phyloP scores from a whole-genome alignment of 176 grass and related monocot genomes.

The Carex littledalei region DNA sequence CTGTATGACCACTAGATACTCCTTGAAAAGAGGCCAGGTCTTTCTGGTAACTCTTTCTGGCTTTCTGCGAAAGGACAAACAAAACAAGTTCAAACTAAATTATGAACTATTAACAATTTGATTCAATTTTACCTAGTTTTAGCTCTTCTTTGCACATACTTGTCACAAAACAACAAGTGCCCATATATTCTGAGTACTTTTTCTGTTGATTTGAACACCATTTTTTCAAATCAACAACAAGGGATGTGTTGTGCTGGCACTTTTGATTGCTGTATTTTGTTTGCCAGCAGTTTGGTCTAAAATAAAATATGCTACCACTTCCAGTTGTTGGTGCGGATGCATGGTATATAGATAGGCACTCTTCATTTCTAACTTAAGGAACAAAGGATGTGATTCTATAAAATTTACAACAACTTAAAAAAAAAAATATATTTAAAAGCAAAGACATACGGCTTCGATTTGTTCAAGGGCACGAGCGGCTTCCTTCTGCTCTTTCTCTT shows the following conservation, averaged over 20 bases:
- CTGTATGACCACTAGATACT: conserved; percentile 17
- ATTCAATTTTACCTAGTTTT: neutral
- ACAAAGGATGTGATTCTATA: neutral
- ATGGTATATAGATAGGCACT: neutral
- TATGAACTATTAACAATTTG: neutral
- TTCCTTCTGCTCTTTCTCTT: conserved; percentile 75
- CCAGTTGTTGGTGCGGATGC: neutral
- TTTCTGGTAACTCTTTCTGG: conserved; percentile 80
- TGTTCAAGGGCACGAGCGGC: conserved; percentile 75
- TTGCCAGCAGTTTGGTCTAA: neutral
- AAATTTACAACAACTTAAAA: neutral
- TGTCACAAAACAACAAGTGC: neutral
- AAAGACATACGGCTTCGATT: conserved; percentile 69
- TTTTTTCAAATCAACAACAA: neutral
- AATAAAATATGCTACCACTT: neutral
- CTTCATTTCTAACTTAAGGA: neutral
- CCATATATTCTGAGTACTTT: neutral
- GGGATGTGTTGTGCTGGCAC: neutral
- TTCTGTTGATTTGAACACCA: neutral
- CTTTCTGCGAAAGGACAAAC: conserved; percentile 56
- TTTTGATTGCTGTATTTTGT: neutral
- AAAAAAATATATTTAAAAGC: neutral
- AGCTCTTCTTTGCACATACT: neutral
- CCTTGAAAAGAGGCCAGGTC: conserved; percentile 46
- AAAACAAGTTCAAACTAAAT: neutral